Evolutionary conservation across 495 filamentous ascomycete genomes (phyloP).

Genomic region (Aspergillus coremiiformis): DNA sequence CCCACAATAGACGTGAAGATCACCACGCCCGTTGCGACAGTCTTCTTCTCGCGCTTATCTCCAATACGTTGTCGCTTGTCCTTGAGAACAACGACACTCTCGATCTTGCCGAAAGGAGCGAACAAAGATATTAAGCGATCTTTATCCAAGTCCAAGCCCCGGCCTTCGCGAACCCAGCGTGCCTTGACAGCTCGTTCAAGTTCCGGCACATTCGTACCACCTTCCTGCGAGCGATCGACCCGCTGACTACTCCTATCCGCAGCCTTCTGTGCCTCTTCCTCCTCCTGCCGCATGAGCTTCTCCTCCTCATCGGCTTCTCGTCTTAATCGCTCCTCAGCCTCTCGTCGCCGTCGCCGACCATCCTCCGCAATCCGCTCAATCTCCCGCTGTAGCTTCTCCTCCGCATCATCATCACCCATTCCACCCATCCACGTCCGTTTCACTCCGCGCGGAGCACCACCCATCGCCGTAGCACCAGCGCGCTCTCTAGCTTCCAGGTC

Average conservation of each 20-base stretch:
- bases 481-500: constrained; percentile 62
- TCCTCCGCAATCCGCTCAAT: constrained; percentile 59
- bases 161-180: constrained; percentile 48
- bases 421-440: constrained; percentile 41
- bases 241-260: constrained; percentile 29
- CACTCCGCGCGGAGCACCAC: constrained; percentile 27
- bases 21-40: constrained; percentile 46
- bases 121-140: constrained; percentile 41
- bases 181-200: constrained; percentile 54
- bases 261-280: constrained; percentile 26
- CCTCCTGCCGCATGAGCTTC: constrained; percentile 31
- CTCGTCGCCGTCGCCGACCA: constrained; percentile 44
- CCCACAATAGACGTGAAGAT: constrained; percentile 53
- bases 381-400: constrained; percentile 52
- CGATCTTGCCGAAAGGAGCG: constrained; percentile 48
- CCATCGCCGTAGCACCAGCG: constrained; percentile 25
- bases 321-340: constrained; percentile 44
- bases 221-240: constrained; percentile 36
- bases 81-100: constrained; percentile 47
- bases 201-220: constrained; percentile 43
- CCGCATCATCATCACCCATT: constrained; percentile 44
- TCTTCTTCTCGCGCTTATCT: constrained; percentile 48
- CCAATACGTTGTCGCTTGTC: constrained; percentile 46
- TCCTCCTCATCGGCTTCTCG: constrained; percentile 44
- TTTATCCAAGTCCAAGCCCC: constrained; percentile 35